These are phyloP conservation scores for Lolium rigidum DNA, from an alignment of 176 grass and related monocot species.

Conservation along the genomic window DNA sequence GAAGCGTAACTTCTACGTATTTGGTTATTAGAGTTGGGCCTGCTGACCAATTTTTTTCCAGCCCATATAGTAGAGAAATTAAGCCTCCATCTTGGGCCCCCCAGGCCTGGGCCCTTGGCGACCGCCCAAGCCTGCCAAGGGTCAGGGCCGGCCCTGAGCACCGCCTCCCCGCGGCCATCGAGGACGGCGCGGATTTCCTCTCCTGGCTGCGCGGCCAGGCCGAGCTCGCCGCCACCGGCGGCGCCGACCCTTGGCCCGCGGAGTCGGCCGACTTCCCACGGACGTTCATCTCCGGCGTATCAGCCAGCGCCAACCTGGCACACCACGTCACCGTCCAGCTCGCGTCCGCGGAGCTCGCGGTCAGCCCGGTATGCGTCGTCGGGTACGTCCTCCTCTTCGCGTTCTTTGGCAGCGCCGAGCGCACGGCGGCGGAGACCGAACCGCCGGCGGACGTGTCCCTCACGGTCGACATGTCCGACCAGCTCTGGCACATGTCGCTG, in stretches of 20 bases:
- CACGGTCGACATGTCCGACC: neutral
- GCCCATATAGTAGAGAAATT: no score
- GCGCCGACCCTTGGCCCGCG: constrained; percentile 34
- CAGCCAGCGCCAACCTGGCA: constrained; percentile 48
- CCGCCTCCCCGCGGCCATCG: constrained; percentile 58
- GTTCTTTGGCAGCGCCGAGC: neutral
- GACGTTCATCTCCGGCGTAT: constrained; percentile 30
- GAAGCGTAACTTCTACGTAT: no score
- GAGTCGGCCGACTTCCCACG: constrained; percentile 35
- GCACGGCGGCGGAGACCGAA: neutral
- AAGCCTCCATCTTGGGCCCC: no score
- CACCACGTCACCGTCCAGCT: constrained; percentile 54
- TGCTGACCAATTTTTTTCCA: no score
- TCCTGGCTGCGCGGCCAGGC: constrained; percentile 45
- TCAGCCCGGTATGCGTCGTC: neutral
- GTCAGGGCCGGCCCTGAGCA: no score
- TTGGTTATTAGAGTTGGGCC: no score
- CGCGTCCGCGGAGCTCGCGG: neutral
- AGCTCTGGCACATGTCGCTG: constrained; percentile 63
- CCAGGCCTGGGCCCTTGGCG: no score
- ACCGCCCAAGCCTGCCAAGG: no score
- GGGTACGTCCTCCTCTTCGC: neutral
- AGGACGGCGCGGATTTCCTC: constrained; percentile 52
- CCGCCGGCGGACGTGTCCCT: neutral
- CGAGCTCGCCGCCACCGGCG: neutral